Base-by-base conservation (phyloP, 352 stramenopile genomes). In the Phytophthora hibernalis region DNA sequence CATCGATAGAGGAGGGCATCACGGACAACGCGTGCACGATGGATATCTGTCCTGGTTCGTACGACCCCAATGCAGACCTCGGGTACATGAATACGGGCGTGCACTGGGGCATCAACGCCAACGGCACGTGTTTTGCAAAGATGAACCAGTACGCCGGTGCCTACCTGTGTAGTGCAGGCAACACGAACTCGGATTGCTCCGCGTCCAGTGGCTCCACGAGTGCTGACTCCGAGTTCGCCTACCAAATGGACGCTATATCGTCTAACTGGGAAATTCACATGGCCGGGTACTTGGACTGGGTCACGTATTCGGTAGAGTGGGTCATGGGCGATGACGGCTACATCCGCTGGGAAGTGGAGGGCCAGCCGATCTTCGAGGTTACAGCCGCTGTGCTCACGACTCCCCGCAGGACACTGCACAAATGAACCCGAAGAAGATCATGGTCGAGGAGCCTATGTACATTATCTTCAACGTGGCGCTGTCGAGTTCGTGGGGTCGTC, bases 381-480 rank as follows among this genome's bases (percentile, higher is more conserved):
- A 65, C 82, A 2, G 78, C 85, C 1, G 51, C 79, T 8, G 62
- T 69, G 20, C 70, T 97, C n/a, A 62, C 47, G 1, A 77, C 77
- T 16, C 65, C 68, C 79, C 77, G 8, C 77, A 90, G 30, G 68
- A 88, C 54, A 60, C 26, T 1, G 56, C 49, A 0, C 65, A 79
- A 52, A 85, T 50, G 71, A 93, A 71, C 85, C 87, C 80, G 65
- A 89, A 72, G 75, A 95, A 75, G 74, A 87, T 85, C 61, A 97
- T 98, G 75, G 80, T 96, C 7, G 80, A 90, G 45, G 93, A 98
- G 67, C 93, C 93, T 3, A 96, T 93, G 80, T 97, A 97, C 64
- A 65, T 98, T 54, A 81, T 98, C 16, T 76, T 98, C 38, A 98
- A 98, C 75, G 96, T 93, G 6, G 93, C 93, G 1, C 68, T 98